phyloP scores from a whole-genome alignment of 1,284 basidiomycete species.

The Papiliotrema laurentii region DNA sequence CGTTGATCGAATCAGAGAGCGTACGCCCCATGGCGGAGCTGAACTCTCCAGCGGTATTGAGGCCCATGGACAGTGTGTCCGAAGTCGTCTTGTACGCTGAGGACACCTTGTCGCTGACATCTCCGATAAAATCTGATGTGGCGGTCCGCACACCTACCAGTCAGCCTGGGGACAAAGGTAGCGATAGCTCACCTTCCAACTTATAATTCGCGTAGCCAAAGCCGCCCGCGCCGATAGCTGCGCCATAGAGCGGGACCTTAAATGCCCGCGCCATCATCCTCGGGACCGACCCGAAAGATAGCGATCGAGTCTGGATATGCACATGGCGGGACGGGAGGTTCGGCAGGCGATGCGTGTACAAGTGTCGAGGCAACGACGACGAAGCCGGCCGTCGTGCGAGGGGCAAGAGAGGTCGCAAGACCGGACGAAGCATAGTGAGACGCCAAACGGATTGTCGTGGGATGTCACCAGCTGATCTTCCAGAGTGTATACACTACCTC shows the following conservation, averaged over 20 bases:
- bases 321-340: slow-evolving; percentile 51
- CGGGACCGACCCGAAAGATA: slow-evolving; percentile 79
- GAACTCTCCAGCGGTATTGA: slow-evolving; percentile 18
- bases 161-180: not conserved
- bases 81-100: slow-evolving; percentile 37
- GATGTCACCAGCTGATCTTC: too few relatives aligned
- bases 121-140: slow-evolving; percentile 35
- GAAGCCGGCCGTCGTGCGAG: not conserved
- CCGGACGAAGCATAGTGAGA: slow-evolving; percentile 22
- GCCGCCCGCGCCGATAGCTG: slow-evolving; percentile 81
- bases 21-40: slow-evolving; percentile 12
- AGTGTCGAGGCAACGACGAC: not conserved
- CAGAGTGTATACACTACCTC: too few relatives aligned
- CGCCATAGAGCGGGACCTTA: slow-evolving; percentile 75
- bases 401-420: too few relatives aligned
- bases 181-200: slow-evolving; percentile 66
- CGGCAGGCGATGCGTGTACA: not conserved
- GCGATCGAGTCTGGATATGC: slow-evolving; percentile 51
- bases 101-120: slow-evolving; percentile 33
- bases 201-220: slow-evolving; percentile 90
- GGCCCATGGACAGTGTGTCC: slow-evolving; percentile 24
- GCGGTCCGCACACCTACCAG: slow-evolving; percentile 39
- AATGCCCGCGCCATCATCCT: slow-evolving; percentile 77
- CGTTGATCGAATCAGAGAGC: slow-evolving; percentile 12
- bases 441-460: too few relatives aligned